Base-by-base conservation (phyloP, 208 protist genomes). In the Leptomonas pyrrhocoris region DNA sequence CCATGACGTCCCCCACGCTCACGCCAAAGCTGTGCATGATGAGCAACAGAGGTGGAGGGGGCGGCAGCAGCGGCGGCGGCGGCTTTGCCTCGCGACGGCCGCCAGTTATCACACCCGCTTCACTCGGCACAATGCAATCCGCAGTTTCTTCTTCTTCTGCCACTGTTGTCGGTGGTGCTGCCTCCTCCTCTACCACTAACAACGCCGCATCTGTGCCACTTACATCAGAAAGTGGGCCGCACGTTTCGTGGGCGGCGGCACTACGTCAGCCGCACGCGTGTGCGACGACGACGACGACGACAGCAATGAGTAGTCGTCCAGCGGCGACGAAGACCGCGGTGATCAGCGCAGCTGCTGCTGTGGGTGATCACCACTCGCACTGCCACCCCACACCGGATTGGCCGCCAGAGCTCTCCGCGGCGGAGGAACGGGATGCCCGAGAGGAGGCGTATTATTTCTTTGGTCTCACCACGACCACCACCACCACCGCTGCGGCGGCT, bases 371-470 rank as follows among this genome's bases (percentile, higher is more conserved):
- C 18, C 25, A 18, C 31, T 3, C 16, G 0, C 3, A 11, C 9
- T 2, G 27, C 18, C 13, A 18, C 50, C 13, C 21, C 0, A 27
- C 42, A 8, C 64, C 40, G 13, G 72, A 72, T 15, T 77, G 63
- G 63, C 72, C 72, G 3, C 49, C 63, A 16, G 72, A 77, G 64
- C 64, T 77, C 2, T 45, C 58, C 38, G 72, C 65, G 2, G 72
- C 72, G 18, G 72, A 77, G 58, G 72, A 77, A 50, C 50, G 19
- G 16, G 72, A 72, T 36, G 72, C 72, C 6, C 27, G 40, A 30
- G 72, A 77, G 16, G 72, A 77, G 48, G 64, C 27, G 11, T 72
- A 49, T 27, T 77, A 77, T 64, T 77, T 77, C 27, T 71, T 60
- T 42, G 61, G 67, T 31, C 38, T 12, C 21, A 61, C n/a, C 28